Evolutionary conservation across 257 asterid species (phyloP), one percentile per base, ranked within the genome.

Genomic region (Solanum medicagineum): DNA sequence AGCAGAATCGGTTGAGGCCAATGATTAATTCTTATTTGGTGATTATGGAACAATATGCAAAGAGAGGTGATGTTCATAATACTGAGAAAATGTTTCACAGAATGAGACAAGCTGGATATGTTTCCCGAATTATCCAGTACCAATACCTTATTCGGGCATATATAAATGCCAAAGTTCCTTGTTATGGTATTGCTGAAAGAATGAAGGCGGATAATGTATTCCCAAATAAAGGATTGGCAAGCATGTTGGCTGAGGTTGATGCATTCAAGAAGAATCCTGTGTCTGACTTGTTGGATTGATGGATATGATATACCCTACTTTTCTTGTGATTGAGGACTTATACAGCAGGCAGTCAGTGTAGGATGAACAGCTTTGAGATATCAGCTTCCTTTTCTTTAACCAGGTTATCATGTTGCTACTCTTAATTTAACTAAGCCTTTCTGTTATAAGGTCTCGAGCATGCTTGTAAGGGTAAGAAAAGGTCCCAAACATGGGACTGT

Each of bases 181-280:
- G 89, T 8, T 95, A 93, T 75, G 98, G 99, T 85, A 88, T 95
- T 53, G 32, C 24, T 44, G 97, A 94, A 17, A 87, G 99, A 87
- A 87, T 95, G 97, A 94, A 89, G 87, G 97, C 93, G 0, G 97
- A 94, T 81, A 85, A 86, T 65, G 3, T 95, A 47, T 83, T 84
- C 70, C 97, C 94, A 1, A 91, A 84, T 83, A 84, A 57, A 44
- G 69, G 85, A 13, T 0, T 93, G 90, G 85, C 87, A 8, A 59
- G 22, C 29, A 88, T 89, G 87, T 70, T 92, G 91, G 92, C 93
- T 45, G 90, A 71, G 68, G 83, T 81, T 16, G 91, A 93, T 80
- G 90, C 92, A 24, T 92, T 91, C 81, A 90, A 80, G 68, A 93
- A 90, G 92, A 85, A 92, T 0, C 83, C 85, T 2, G 87, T 89